phyloP scores from a whole-genome alignment of 257 asterid genomes.

The Datura wrightii region DNA sequence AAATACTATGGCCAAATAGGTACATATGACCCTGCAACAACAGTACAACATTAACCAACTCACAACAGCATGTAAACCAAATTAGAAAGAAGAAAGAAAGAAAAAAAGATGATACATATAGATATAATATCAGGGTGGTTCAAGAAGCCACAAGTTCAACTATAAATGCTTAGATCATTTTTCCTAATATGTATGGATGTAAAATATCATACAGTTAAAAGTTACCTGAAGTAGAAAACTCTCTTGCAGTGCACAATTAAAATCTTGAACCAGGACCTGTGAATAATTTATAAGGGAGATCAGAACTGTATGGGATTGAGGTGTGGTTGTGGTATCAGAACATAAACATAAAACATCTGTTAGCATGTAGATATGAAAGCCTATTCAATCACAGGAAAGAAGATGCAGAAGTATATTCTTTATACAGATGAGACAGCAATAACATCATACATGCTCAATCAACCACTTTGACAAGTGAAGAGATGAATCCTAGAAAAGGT shows the following conservation, averaged over 20 bases:
- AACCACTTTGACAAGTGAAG: conserved; percentile 21
- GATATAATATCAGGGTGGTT: conserved; percentile 16
- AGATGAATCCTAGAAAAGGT: neutral
- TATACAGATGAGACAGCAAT: neutral
- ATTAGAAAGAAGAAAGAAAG: conserved; percentile 26
- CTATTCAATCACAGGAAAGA: neutral
- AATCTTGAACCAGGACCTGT: conserved; percentile 92
- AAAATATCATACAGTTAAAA: conserved; percentile 30
- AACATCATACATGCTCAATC: conserved; percentile 15
- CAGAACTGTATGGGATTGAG: neutral
- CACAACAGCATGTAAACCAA: conserved; percentile 18
- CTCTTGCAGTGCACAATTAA: conserved; percentile 97
- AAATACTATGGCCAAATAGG: conserved; percentile 73
- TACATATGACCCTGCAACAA: conserved; percentile 97
- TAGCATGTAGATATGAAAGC: conserved; percentile 15
- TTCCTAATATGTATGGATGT: conserved; percentile 1
- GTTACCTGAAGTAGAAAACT: conserved; percentile 94
- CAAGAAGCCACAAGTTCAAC: conserved; percentile 19
- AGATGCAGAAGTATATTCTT: conserved; percentile 3
- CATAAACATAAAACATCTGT: conserved; percentile 29
- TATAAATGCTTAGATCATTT: neutral
- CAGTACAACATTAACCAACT: conserved; percentile 27
- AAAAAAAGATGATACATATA: conserved; percentile 1
- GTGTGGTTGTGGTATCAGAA: conserved; percentile 22
- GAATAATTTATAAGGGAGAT: conserved; percentile 29